Percentiles rank a stretch among this genome's conserved stretches.
Evolutionary conservation across 2,329 filamentous ascomycete species (phyloP).

Genomic region (Penicillium sp.): DNA sequence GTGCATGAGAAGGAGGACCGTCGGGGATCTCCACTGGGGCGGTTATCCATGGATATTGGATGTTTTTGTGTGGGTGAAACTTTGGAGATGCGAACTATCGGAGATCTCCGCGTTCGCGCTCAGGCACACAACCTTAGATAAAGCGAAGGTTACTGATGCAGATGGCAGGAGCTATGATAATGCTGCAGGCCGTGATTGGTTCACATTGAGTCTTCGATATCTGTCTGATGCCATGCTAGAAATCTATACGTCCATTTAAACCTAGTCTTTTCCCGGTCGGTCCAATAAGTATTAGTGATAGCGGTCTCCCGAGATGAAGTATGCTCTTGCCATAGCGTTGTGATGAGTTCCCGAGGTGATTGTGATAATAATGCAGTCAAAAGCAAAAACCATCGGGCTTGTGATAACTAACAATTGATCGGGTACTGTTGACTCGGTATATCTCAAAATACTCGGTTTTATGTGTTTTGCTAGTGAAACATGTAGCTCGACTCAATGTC

Average conservation of each 20-base stretch:
- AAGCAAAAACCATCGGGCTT: too few species aligned
- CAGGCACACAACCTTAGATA: not conserved
- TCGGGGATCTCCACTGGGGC: constrained; percentile 14
- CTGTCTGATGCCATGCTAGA: not conserved
- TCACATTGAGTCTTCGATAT: not conserved
- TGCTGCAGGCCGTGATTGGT: constrained; percentile 5
- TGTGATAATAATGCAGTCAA: not conserved
- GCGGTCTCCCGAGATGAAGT: not conserved
- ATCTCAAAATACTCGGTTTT: too few species aligned
- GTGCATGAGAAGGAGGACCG: not conserved
- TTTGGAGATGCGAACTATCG: constrained; percentile 4
- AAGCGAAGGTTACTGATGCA: too few species aligned
- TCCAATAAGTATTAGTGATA: not conserved
- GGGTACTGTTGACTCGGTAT: too few species aligned
- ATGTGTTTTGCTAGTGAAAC: too few species aligned
- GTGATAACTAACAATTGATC: too few species aligned
- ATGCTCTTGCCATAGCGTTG: not conserved
- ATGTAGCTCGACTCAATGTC: too few species aligned
- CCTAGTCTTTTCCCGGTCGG: not conserved
- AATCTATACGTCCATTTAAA: not conserved
- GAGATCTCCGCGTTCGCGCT: constrained; percentile 12
- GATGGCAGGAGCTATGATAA: constrained; percentile 4
- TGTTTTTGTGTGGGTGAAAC: not conserved
- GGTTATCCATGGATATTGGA: constrained; percentile 6
- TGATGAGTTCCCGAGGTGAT: not conserved